A percentile compares a stretch with the other conserved stretches of the same genome.
Evolutionary conservation across 1,284 basidiomycete genomes (phyloP).

Genomic region (Ceratobasidium sp.): DNA sequence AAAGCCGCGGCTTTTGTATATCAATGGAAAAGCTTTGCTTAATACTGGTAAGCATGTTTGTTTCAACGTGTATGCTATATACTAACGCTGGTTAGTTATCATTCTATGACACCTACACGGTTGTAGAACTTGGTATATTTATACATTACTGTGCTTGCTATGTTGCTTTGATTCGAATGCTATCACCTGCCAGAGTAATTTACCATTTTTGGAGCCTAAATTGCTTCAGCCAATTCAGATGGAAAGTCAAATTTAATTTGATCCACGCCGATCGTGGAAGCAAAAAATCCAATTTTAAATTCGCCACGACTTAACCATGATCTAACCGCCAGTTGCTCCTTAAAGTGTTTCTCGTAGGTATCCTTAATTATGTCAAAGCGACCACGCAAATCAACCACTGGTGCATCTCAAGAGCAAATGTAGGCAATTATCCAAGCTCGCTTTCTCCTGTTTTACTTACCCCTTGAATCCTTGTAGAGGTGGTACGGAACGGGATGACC

Average conservation of each 20-base stretch:
- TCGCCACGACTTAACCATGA: not conserved
- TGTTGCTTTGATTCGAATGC: not conserved
- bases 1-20: slow-evolving; percentile 60
- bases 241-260: not conserved
- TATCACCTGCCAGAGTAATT: not conserved
- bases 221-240: not conserved
- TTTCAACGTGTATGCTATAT: not conserved
- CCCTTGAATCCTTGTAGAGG: not conserved
- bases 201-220: slow-evolving; percentile 1
- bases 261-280: not conserved
- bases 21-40: slow-evolving; percentile 78
- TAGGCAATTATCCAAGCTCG: not conserved
- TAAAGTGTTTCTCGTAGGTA: not conserved
- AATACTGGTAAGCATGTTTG: slow-evolving; percentile 61
- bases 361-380: not conserved
- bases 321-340: not conserved
- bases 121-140: slow-evolving; percentile 11
- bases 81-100: slow-evolving; percentile 18
- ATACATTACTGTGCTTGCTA: not conserved
- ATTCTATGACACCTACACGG: slow-evolving; percentile 19
- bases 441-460: not conserved
- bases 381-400: not conserved
- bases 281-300: slow-evolving; percentile 8
- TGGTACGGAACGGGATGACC: not conserved
- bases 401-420: not conserved